phyloP scores from a whole-genome alignment of 2,329 filamentous ascomycete genomes.

The Trichoderma aggressivum region DNA sequence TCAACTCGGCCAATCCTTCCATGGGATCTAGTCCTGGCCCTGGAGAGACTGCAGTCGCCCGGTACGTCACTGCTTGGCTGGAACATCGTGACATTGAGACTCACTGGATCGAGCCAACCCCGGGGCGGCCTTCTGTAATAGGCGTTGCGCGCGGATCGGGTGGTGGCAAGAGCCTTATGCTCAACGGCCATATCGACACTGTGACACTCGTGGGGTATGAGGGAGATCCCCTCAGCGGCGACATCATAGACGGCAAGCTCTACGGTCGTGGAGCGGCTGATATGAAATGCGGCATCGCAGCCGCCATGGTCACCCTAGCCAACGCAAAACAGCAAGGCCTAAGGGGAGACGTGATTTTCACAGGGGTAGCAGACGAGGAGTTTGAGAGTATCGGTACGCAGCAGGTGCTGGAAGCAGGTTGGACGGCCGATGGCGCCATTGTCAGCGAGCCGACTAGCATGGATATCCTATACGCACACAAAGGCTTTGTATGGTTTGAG shows the following conservation, averaged over 20 bases:
- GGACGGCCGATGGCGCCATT: slow-evolving; percentile 51
- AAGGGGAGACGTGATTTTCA: slow-evolving; percentile 49
- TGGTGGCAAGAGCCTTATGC: slow-evolving; percentile 46
- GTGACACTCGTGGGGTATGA: slow-evolving; percentile 48
- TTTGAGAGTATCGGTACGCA: slow-evolving; percentile 48
- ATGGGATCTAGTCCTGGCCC: slow-evolving; percentile 40
- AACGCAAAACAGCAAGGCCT: slow-evolving; percentile 37
- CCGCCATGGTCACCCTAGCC: slow-evolving; percentile 41
- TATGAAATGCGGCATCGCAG: slow-evolving; percentile 52
- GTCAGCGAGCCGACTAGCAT: slow-evolving; percentile 47
- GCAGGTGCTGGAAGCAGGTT: slow-evolving; percentile 48
- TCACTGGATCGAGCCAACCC: slow-evolving; percentile 45
- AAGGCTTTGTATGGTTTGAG: slow-evolving; percentile 48
- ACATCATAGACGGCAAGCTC: slow-evolving; percentile 37
- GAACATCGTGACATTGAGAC: slow-evolving; percentile 49
- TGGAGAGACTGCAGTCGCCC: slow-evolving; percentile 45
- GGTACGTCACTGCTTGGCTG: slow-evolving; percentile 49
- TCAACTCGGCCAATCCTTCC: slow-evolving; percentile 48
- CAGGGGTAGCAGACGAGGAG: slow-evolving; percentile 54
- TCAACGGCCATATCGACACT: slow-evolving; percentile 54
- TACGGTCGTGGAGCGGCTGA: slow-evolving; percentile 47
- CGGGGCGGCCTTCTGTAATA: slow-evolving; percentile 49
- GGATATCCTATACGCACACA: slow-evolving; percentile 44
- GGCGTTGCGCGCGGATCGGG: slow-evolving; percentile 46
- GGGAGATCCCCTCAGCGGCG: slow-evolving; percentile 43